Evolutionary conservation across 2,329 filamentous ascomycete species (phyloP), one percentile per base, ranked within the genome.

Genomic region (Pyrenochaeta sp.): DNA sequence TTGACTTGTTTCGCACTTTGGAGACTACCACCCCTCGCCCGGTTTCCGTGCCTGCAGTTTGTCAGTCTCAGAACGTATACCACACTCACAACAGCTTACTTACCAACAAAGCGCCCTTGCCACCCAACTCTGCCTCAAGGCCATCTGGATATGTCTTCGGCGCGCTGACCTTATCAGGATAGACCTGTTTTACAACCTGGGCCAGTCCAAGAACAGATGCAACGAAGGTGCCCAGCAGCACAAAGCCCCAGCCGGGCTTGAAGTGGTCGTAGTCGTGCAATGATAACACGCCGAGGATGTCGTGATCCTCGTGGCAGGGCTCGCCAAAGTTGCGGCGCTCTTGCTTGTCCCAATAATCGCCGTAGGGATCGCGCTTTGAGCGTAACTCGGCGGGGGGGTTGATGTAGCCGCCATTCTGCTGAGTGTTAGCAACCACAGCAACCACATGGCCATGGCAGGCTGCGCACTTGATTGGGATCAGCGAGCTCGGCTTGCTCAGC

Each of bases 311-410:
- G 78, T 99, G 94, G 46, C 96, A 87, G 11, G 94, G 91, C 79
- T 99, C 96, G 78, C 93, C 93, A 75, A 91, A 98, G 84, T 99
- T 98, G 71, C 95, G 87, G 75, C 93, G 89, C 78, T 98, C 95
- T 81, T 99, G 95, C 78, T 92, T 90, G 79, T 99, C 94, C 91
- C 92, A 98, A 92, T 92, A 99, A 74, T 91, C 88, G 73, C 79
- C 94, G 76, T 98, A 86, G 31, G 96, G 95, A 77, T 98, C 95
- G 75, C 95, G 91, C 81, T 92, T 90, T 77, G 92, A 89, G 67
- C 94, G 90, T 84, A 97, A 97, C 78, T 94, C 81, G 49, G 83
- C 79, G 12, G 87, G 86, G 53, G 91, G 90, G 79, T 93, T 92
- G 72, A 90, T 84, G 77, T 92, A 95, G 77, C 89, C 90, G 72